Percentiles rank a stretch among this genome's conserved stretches.
These are phyloP conservation scores for Xylaria sp. DNA, from an alignment of 2,329 filamentous ascomycete genomes.

Conservation along the genomic window DNA sequence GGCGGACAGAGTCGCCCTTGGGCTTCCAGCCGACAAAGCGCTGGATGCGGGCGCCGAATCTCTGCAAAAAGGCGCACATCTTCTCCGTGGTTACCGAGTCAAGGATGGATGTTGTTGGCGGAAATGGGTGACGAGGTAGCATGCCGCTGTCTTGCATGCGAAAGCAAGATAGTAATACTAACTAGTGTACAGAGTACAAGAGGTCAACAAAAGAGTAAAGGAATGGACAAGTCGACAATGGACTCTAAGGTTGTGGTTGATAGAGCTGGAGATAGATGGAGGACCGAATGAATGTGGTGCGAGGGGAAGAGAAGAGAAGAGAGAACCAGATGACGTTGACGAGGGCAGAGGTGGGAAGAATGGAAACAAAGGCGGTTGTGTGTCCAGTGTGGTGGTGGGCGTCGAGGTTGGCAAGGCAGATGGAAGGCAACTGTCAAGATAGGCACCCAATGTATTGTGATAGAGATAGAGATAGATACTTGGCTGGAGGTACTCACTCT, in stretches of 20 bases:
- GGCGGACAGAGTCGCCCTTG: constrained; percentile 15
- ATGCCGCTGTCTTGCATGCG: background rate
- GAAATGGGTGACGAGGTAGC: background rate
- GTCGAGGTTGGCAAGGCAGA: background rate
- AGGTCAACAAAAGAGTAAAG: background rate
- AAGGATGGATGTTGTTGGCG: background rate
- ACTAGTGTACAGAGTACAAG: constrained; percentile 3
- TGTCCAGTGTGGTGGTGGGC: background rate
- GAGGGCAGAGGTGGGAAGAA: background rate
- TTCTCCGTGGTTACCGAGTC: constrained; percentile 6
- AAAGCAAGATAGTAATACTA: background rate
- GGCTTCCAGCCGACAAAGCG: constrained; percentile 24
- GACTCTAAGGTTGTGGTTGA: background rate
- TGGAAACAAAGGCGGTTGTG: constrained; percentile 3
- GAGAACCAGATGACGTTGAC: background rate
- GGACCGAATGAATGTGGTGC: no score
- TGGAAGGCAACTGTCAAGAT: background rate
- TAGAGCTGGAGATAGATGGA: background rate
- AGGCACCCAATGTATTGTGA: background rate
- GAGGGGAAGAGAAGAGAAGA: no score
- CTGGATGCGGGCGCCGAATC: constrained; percentile 24
- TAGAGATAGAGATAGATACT: background rate
- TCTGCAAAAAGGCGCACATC: constrained; percentile 24
- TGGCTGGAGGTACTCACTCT: background rate
- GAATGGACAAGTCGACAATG: background rate